These are phyloP conservation scores for Cicer chorassanicum DNA, from an alignment of 306 rosid genomes.

Conservation along the genomic window DNA sequence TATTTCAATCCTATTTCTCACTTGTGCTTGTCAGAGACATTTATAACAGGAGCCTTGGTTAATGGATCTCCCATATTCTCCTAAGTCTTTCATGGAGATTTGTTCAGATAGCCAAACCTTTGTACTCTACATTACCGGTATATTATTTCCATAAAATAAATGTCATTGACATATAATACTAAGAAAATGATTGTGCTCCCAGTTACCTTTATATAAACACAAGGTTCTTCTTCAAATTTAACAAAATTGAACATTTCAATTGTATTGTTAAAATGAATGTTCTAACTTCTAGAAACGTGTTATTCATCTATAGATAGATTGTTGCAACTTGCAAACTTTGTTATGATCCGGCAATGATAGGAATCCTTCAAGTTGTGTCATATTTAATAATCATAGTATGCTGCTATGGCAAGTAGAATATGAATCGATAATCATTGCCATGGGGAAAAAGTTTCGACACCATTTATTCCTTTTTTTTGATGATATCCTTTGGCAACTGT, in stretches of 20 bases:
- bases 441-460: background rate
- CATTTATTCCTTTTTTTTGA: background rate
- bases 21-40: background rate
- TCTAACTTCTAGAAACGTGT: conserved; percentile 15
- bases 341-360: background rate
- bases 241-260: conserved; percentile 18
- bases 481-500: no score
- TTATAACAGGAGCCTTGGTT: background rate
- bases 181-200: no score
- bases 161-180: no score
- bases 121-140: background rate
- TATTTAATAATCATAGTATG: background rate
- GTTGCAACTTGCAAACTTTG: background rate
- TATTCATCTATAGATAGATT: background rate
- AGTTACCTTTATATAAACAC: no score
- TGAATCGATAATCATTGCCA: background rate
- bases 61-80: background rate
- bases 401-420: background rate
- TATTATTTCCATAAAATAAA: no score
- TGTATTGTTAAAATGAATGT: background rate
- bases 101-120: background rate
- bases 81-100: background rate
- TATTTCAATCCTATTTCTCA: background rate
- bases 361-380: background rate
- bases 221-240: background rate